Base-by-base conservation (phyloP, 2,329 filamentous ascomycete species). In the Cercospora sesami region DNA sequence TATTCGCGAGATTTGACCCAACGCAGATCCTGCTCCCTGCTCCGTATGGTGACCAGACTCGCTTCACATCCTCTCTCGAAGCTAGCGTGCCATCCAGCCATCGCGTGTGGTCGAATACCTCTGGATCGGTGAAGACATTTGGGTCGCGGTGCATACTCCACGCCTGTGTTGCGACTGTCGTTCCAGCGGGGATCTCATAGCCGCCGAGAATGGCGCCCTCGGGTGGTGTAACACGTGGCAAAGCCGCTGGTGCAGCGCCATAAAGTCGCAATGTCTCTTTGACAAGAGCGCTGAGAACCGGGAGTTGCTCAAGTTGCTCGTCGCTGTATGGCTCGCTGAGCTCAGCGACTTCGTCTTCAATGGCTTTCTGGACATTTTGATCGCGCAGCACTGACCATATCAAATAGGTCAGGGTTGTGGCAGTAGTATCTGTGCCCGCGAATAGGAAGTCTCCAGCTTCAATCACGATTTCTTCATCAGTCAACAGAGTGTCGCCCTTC, bases 221-320 rank as follows among this genome's bases (percentile, higher is more conserved):
- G 16, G 71, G 64, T 2, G 80, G 80, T 3, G 78, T 76, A 6
- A 76, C 72, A 23, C 80, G 75, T 23, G 79, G 79, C 6, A 81
- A 70, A 48, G 73, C 75, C 18, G 74, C 75, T 3, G 79, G 78
- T 5, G 77, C 79, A 45, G 58, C 77, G 18, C 69, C 75, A 63
- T 79, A 79, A 10, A 81, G 66, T 0, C 80, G 76, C 18, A 80
- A 68, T 2, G 80, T 79, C 63, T 82, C 80, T 28, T 79, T 72
- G 36, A 82, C 78, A 2, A 79, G 76, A 5, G 76, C 75, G 63
- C 80, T 77, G 14, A 81, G 69, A 2, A 79, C 12, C 1, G 79
- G 76, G 2, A 77, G 70, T 2, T 60, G 62, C 14, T 77, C 76
- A 0, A 80, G 70, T 14, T 79, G 75, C 28, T 69, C 68, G 53